Evolutionary conservation across 805 yeast species (phyloP).

Genomic region (Groenewaldozyma tartarivorans): DNA sequence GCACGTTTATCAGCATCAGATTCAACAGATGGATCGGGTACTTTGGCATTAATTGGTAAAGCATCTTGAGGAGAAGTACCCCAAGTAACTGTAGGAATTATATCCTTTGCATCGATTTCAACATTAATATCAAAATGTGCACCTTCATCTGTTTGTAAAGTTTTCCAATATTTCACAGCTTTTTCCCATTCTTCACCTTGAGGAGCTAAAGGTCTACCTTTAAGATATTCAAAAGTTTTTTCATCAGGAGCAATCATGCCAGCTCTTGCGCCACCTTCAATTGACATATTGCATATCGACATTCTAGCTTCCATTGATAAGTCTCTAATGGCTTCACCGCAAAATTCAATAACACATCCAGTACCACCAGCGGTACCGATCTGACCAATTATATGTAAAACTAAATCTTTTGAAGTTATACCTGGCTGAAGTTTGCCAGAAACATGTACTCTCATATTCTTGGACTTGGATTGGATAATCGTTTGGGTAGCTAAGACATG

Average conservation of each 20-base stretch:
- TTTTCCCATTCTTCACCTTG: constrained; percentile 91
- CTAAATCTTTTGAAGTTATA: constrained; percentile 90
- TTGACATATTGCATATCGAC: constrained; percentile 99
- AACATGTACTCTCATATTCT: constrained; percentile 85
- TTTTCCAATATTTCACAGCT: constrained; percentile 84
- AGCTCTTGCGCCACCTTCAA: constrained; percentile 98
- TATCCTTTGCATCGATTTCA: constrained; percentile 68
- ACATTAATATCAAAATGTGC: constrained; percentile 85
- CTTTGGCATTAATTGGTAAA: constrained; percentile 79
- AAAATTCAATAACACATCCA: constrained; percentile 92
- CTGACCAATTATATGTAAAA: constrained; percentile 87
- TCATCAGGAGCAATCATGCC: constrained; percentile 98
- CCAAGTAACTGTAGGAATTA: constrained; percentile 97
- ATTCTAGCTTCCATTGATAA: constrained; percentile 95
- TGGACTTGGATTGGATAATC: constrained; percentile 80
- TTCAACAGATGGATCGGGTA: constrained; percentile 76
- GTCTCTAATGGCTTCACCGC: constrained; percentile 86
- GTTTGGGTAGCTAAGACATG: constrained; percentile 98
- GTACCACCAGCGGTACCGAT: constrained; percentile 99
- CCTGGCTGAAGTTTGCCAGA: constrained; percentile 81
- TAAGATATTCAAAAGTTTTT: constrained; percentile 74
- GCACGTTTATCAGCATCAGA: constrained; percentile 59
- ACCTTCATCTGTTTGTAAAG: constrained; percentile 80
- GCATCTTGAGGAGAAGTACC: constrained; percentile 99
- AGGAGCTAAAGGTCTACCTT: constrained; percentile 94